These are phyloP conservation scores for Globisporangium paroecandrum DNA, from an alignment of 352 stramenopile genomes.

Conservation along the genomic window DNA sequence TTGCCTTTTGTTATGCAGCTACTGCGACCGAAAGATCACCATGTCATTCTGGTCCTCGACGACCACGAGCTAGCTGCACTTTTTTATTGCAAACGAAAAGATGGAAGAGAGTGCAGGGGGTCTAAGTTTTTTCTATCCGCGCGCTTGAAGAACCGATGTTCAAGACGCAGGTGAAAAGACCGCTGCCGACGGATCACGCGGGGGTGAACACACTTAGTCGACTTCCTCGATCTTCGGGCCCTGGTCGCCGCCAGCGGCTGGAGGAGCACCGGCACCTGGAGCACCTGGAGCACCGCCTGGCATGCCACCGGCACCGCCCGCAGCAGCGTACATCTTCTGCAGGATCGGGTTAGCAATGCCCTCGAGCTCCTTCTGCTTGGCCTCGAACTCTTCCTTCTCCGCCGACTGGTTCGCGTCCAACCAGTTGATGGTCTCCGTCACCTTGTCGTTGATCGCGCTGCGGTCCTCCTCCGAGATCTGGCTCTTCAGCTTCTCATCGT, in stretches of 20 bases:
- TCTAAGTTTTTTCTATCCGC: not conserved
- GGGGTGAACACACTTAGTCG: conserved; percentile 14
- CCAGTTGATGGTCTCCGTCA: conserved; percentile 71
- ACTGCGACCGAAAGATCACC: not conserved
- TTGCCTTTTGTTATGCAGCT: conserved; percentile 7
- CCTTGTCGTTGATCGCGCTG: conserved; percentile 31
- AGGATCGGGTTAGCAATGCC: conserved; percentile 82
- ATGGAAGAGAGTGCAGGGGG: not conserved
- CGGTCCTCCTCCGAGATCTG: conserved; percentile 76
- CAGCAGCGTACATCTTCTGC: conserved; percentile 78
- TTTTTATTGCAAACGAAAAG: conserved; percentile 6
- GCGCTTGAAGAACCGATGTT: not conserved
- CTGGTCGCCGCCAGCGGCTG: conserved; percentile 32
- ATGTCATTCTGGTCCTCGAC: conserved; percentile 5
- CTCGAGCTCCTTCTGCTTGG: conserved; percentile 88
- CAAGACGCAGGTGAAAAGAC: not conserved
- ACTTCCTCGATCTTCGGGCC: conserved; percentile 81
- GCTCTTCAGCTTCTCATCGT: conserved; percentile 78
- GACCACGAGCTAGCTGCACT: not conserved
- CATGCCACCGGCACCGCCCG: conserved; percentile 47
- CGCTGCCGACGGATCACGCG: conserved; percentile 1
- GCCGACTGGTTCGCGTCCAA: conserved; percentile 53
- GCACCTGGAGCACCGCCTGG: conserved; percentile 21
- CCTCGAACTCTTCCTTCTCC: conserved; percentile 81
- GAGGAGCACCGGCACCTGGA: conserved; percentile 21